phyloP scores from a whole-genome alignment of 2,329 filamentous ascomycete species.

The Anisogramma anomala region DNA sequence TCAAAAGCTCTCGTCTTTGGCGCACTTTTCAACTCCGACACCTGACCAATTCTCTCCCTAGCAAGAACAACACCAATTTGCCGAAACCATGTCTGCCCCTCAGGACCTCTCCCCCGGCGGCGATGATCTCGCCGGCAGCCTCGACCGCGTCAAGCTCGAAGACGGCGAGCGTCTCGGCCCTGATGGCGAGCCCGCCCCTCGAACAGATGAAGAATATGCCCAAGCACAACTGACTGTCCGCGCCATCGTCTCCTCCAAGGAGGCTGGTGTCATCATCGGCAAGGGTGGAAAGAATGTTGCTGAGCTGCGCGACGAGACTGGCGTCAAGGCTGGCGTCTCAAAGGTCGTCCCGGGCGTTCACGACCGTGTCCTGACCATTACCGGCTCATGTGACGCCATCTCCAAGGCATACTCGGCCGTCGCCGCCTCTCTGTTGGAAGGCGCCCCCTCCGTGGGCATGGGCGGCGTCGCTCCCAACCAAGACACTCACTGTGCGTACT shows the following conservation, averaged over 20 bases:
- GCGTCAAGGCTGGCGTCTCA: conserved; percentile 94
- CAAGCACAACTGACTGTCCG: conserved; percentile 85
- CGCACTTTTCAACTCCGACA: not conserved
- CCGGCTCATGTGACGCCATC: conserved; percentile 76
- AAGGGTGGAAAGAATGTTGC: conserved; percentile 98
- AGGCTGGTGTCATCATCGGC: conserved; percentile 97
- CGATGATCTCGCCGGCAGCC: conserved; percentile 46
- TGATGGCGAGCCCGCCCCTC: conserved; percentile 69
- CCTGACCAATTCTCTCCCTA: not conserved
- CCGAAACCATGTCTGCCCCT: conserved; percentile 45
- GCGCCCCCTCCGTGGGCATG: conserved; percentile 92
- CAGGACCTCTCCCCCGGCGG: conserved; percentile 51
- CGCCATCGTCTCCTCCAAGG: conserved; percentile 97
- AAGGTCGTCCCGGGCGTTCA: conserved; percentile 97
- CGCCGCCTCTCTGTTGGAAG: conserved; percentile 80
- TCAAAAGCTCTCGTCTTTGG: not conserved
- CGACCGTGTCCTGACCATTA: conserved; percentile 92
- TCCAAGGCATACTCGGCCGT: conserved; percentile 90
- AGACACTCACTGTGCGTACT: conserved; percentile 80
- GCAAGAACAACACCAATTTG: not conserved
- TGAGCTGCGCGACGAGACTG: conserved; percentile 91
- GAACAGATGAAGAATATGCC: conserved; percentile 95
- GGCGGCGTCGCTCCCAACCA: conserved; percentile 77
- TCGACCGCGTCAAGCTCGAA: conserved; percentile 56
- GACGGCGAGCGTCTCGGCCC: conserved; percentile 52